Percentiles rank a stretch among this genome's conserved stretches.
phyloP scores from a whole-genome alignment of 2,329 filamentous ascomycete genomes.

The Elsinoe australis region DNA sequence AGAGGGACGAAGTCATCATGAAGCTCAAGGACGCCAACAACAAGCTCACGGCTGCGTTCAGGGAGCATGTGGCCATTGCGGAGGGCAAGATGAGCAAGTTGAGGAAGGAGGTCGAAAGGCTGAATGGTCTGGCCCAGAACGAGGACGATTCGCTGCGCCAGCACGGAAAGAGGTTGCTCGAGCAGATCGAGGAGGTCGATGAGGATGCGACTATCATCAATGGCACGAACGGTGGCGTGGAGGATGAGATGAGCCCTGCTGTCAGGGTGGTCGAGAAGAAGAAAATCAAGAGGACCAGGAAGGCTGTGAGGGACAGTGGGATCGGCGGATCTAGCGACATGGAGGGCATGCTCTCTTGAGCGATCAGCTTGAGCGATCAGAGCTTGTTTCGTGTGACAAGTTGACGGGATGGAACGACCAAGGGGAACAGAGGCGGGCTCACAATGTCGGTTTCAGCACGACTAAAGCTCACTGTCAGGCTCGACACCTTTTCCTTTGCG shows the following conservation, averaged over 20 bases:
- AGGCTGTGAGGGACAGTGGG: slow-evolving; percentile 16
- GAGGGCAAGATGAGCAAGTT: neutral
- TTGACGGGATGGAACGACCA: neutral
- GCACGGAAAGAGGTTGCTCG: slow-evolving; percentile 14
- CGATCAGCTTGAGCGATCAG: neutral
- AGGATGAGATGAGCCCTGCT: slow-evolving; percentile 4
- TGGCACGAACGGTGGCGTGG: neutral
- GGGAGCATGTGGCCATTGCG: slow-evolving; percentile 1
- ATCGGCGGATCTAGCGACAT: slow-evolving; percentile 2
- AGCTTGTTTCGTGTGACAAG: too few relatives aligned
- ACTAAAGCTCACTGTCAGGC: too few relatives aligned
- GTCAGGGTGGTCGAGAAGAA: slow-evolving; percentile 1
- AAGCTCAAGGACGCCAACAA: neutral
- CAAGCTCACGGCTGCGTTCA: neutral
- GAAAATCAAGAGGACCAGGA: slow-evolving; percentile 11
- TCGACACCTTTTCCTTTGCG: too few relatives aligned
- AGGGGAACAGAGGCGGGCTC: neutral
- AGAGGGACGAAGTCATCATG: slow-evolving; percentile 24
- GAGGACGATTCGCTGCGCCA: neutral
- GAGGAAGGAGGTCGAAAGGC: neutral
- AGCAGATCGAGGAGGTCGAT: neutral
- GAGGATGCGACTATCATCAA: neutral
- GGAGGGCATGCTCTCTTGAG: slow-evolving; percentile 2
- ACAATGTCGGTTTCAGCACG: neutral
- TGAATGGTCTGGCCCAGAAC: neutral